Evolutionary conservation across 2,329 filamentous ascomycete genomes (phyloP), one percentile per base, ranked within the genome.

Genomic region (Arthrobotrys entomopaga): DNA sequence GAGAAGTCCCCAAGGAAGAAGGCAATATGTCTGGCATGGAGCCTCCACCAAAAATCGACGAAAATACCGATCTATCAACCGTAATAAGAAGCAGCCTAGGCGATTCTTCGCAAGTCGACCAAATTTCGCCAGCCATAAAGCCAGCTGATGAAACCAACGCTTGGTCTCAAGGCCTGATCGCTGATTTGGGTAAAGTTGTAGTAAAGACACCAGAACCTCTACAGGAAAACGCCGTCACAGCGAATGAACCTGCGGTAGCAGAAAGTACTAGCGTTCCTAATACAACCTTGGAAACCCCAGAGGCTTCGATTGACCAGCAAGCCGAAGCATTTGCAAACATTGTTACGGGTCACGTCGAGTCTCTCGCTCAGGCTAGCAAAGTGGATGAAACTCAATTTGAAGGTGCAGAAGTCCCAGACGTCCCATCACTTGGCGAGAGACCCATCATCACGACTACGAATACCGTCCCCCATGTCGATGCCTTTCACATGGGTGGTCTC

Each of bases 101-200:
- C 19, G 65, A 69, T 2, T 52, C 65, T 10, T 43, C 52, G 2
- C 16, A 48, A 11, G 66, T 22, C 16, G 59, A 59, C 5, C 46
- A 57, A 26, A 58, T 71, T 5, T 71, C 66, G 8, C 66, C 66
- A 34, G 24, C 65, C 0, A 38, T 43, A 20, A 19, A 59, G 24
- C n/a, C 58, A 48, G 24, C 20, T 4, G 67, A 72, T 19, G 67
- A 65, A 43, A 48, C 53, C 11, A 65, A 65, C 54, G 8, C 52
- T 24, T 72, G 67, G 67, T 72, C 67, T 15, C 67, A 65, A 43
- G 60, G 63, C 8, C 67, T 72, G 5, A 60, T 72, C 22, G 67
- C 67, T n/a, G 63, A 72, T 56, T 50, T 72, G 13, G 53, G 63
- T 15, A 72, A 65, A 2, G 60, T 72, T 15, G 46, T 60, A 26